Conservation (phyloP, 345 rosid species). For the Clausena lansium region DNA sequence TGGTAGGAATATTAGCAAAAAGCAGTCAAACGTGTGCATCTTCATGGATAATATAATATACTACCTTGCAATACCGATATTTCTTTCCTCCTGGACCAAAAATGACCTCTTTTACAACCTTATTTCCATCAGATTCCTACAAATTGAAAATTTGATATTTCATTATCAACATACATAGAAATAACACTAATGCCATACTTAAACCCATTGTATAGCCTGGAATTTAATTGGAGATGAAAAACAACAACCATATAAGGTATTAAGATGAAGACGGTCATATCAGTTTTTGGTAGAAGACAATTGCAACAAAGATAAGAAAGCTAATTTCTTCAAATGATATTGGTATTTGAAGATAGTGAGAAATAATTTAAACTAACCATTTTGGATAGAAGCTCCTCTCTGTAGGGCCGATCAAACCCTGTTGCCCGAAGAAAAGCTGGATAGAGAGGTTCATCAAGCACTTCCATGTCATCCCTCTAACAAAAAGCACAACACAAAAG, state of each 20-base stretch:
- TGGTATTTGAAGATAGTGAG: neutral
- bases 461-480: conserved; percentile 80
- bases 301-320: neutral
- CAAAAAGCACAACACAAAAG: neutral
- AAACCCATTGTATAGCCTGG: neutral
- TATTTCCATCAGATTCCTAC: conserved; percentile 67
- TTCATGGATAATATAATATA: neutral
- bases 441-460: conserved; percentile 76
- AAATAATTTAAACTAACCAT: conserved; percentile 37
- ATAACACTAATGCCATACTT: neutral
- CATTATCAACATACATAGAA: neutral
- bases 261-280: neutral
- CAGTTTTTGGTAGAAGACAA: neutral
- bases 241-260: neutral
- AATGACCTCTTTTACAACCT: conserved; percentile 68
- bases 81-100: conserved; percentile 65
- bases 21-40: neutral
- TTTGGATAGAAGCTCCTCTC: conserved; percentile 55
- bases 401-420: conserved; percentile 62
- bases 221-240: neutral
- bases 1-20: neutral
- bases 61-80: conserved; percentile 87
- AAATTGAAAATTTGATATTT: neutral
- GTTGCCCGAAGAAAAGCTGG: conserved; percentile 53
- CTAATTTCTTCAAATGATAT: neutral